Base-by-base conservation (phyloP, 2,329 filamentous ascomycete species). In the Aureobasidium sp. region DNA sequence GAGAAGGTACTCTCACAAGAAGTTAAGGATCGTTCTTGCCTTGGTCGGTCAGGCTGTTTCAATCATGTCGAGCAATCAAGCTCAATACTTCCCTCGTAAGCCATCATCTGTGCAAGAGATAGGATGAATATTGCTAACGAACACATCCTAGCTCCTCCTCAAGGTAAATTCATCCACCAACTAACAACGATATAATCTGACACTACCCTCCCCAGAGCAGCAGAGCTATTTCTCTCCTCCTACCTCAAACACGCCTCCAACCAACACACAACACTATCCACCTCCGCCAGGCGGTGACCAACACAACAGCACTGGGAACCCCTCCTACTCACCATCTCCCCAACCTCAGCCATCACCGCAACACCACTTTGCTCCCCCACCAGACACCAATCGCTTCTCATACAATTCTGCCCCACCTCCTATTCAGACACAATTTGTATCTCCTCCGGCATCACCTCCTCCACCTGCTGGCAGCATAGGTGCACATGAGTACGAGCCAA, bases 41-140 rank as follows among this genome's bases (percentile, higher is more conserved):
- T 14, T 6, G 2, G 36, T 29, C 14, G n/a, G 6, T 39, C 32
- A 21, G 10, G 21, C 32, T 30, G 21, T n/a, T 29, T 30, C 27
- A 30, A 54, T 51, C 34, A 62, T 62, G 61, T 29, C 61, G 13
- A 39, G 62, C 3, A 63, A 64, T n/a, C 66, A 67, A 51, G 63
- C 63, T 30, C 70, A 71, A 55, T 72, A 70, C 64, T 72, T 66
- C 53, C 67, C 69, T 63, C 70, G 70, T 72, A 64, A 65, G 70
- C 62, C 25, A n/a, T 9, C 3, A 30, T 27, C 11, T 21, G 27
- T 41, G 16, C 36, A 41, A 25, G 13, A 34, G 48, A 29, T 32
- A 32, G 5, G 16, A 16, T 39, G 50, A 11, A 10, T 41, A 37
- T 48, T 13, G 32, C 59, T 55, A 47, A 55, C 21, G 16, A 30